Evolutionary conservation across 345 rosid genomes (phyloP), one percentile per base, ranked within the genome.

Genomic region (Kernera saxatilis): DNA sequence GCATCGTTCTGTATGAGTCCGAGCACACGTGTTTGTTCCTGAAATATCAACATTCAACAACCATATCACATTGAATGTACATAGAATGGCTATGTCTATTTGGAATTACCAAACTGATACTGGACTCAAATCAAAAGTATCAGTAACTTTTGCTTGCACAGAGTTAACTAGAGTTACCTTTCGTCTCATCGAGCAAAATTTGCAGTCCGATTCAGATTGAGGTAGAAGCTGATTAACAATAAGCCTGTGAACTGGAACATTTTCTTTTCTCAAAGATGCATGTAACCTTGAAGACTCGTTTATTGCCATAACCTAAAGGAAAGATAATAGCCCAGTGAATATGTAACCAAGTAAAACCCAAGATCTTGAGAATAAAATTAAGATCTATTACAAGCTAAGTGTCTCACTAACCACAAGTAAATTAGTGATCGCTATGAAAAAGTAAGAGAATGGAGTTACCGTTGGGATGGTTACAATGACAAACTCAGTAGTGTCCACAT

Each of bases 401-500:
- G 17, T 71, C 5, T 23, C 23, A 58, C 7, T 11, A 19, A 41
- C 32, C 32, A 21, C 33, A 48, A 8, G 8, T 30, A 3, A 26
- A 25, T 3, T n/a, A 29, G 21, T 5, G 35, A 29, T 61, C 36
- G 12, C 36, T 23, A 32, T 36, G 53, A 69, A 48, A 36, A 45
- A 69, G 60, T 12, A 14, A 59, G 33, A 54, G 30, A 35, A 77
- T 65, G 32, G 73, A 44, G 51, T 81, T 88, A 91, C 97, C 79
- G 91, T 82, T 56, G 97, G 97, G 82, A 87, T 87, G 43, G 93
- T 84, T 48, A 91, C 95, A 67, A 88, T 87, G 79, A 88, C 71
- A 82, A 91, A 91, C 76, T 88, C 93, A 4, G 88, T 88, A 69
- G 80, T 50, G 56, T 81, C 68, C 21, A 77, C 66, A 71, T 84